These are phyloP conservation scores for Hammondia hammondi DNA, from an alignment of 169 alveolate species.

Conservation along the genomic window DNA sequence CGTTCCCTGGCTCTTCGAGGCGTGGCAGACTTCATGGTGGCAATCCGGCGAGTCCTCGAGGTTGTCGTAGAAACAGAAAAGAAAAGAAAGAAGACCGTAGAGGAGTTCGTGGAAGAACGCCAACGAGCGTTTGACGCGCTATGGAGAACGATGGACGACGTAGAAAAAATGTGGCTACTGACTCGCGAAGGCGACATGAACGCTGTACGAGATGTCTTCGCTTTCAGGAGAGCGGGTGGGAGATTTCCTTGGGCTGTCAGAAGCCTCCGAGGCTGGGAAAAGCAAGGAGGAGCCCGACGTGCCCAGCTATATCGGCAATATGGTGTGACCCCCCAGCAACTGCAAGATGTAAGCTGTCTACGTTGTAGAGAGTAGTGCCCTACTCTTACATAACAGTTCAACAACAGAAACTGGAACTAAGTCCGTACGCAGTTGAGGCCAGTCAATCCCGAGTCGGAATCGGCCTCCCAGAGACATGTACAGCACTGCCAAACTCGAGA, in stretches of 20 bases:
- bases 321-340: not conserved
- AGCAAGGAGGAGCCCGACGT: not conserved
- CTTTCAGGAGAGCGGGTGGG: not conserved
- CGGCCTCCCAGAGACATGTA: too few relatives aligned
- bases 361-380: too few relatives aligned
- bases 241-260: slow-evolving; percentile 6
- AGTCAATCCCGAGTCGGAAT: too few relatives aligned
- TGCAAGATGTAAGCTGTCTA: slow-evolving; percentile 5
- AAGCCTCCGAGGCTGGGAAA: slow-evolving; percentile 20
- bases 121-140: not conserved
- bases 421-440: too few relatives aligned
- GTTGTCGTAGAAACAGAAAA: not conserved
- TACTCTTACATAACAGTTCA: too few relatives aligned
- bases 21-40: slow-evolving; percentile 38
- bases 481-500: too few relatives aligned
- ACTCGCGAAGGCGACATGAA: slow-evolving; percentile 7
- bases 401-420: too few relatives aligned
- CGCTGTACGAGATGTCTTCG: not conserved
- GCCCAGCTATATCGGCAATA: not conserved
- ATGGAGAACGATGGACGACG: slow-evolving; percentile 3
- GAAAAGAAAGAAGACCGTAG: not conserved
- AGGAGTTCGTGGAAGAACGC: not conserved
- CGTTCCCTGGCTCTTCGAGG: slow-evolving; percentile 27
- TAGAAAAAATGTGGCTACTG: slow-evolving; percentile 21
- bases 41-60: not conserved